phyloP scores from a whole-genome alignment of 495 filamentous ascomycete genomes.

The Aspergillus homomorphus region DNA sequence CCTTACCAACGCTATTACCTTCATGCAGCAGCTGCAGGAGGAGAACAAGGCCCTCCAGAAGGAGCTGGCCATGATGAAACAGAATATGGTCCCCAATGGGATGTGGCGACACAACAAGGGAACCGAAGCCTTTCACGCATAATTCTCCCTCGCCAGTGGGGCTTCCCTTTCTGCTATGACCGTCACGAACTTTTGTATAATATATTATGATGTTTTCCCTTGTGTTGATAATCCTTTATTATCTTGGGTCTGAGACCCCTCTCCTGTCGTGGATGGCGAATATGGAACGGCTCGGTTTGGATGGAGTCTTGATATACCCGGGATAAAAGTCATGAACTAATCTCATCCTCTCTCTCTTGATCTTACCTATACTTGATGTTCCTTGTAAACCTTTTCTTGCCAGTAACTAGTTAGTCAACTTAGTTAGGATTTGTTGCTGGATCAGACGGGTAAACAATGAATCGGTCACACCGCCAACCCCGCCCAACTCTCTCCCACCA shows the following conservation, averaged over 20 bases:
- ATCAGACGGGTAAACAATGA: too few relatives aligned
- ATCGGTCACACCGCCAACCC: background rate
- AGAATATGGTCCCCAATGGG: slow-evolving; percentile 32
- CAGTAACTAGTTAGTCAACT: too few relatives aligned
- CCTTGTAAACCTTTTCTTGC: background rate
- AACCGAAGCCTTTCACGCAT: background rate
- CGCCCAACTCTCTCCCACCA: background rate
- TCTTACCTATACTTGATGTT: background rate
- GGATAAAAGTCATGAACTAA: slow-evolving; percentile 12
- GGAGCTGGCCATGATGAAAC: slow-evolving; percentile 37
- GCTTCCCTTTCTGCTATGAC: slow-evolving; percentile 5
- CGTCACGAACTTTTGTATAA: slow-evolving; percentile 10
- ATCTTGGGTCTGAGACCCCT: background rate
- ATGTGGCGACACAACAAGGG: slow-evolving; percentile 28
- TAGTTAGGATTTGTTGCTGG: too few relatives aligned
- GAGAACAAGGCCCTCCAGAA: slow-evolving; percentile 39
- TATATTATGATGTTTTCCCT: slow-evolving; percentile 4
- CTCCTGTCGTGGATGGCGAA: slow-evolving; percentile 8
- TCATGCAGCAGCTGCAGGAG: slow-evolving; percentile 56
- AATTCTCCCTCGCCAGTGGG: background rate
- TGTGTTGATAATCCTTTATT: slow-evolving; percentile 1
- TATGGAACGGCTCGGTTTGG: background rate
- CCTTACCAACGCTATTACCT: slow-evolving; percentile 66
- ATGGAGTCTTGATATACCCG: slow-evolving; percentile 12
- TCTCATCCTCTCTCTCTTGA: slow-evolving; percentile 1